These are phyloP conservation scores for Yueomyces sinensis DNA, from an alignment of 805 yeast genomes.

Conservation along the genomic window DNA sequence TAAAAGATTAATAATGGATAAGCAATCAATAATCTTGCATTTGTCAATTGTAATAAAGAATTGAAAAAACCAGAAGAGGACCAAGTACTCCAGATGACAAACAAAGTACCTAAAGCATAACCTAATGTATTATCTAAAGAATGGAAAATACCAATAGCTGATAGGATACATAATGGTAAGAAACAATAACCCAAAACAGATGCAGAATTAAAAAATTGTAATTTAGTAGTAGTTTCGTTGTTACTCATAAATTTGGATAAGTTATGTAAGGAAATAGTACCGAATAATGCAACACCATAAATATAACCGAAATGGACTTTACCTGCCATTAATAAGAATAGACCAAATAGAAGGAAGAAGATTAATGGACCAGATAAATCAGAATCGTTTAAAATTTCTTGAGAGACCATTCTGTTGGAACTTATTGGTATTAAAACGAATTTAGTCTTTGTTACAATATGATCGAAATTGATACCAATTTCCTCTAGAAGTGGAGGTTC, in stretches of 20 bases:
- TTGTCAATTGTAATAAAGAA: constrained; percentile 65
- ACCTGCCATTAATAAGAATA: constrained; percentile 71
- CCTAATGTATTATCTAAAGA: constrained; percentile 70
- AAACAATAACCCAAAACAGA: constrained; percentile 90
- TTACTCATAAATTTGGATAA: constrained; percentile 81
- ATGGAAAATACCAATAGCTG: constrained; percentile 54
- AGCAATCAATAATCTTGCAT: constrained; percentile 83
- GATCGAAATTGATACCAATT: constrained; percentile 82
- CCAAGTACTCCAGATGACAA: constrained; percentile 83
- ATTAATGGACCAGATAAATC: constrained; percentile 93
- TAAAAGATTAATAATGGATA: constrained; percentile 88
- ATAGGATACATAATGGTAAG: constrained; percentile 58
- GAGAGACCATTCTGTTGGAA: constrained; percentile 37
- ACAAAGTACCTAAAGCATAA: constrained; percentile 48
- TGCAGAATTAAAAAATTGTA: constrained; percentile 56
- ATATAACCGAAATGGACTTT: constrained; percentile 95
- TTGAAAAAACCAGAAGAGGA: constrained; percentile 90
- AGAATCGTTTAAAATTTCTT: constrained; percentile 72
- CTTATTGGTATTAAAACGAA: constrained; percentile 71
- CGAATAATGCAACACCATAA: constrained; percentile 90
- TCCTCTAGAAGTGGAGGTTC: constrained; percentile 90
- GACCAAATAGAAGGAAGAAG: constrained; percentile 78
- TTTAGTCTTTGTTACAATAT: constrained; percentile 70
- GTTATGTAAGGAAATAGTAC: constrained; percentile 72
- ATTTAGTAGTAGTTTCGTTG: constrained; percentile 22